phyloP scores from a whole-genome alignment of 1,284 basidiomycete genomes.

The Singerocomus inundabilis region DNA sequence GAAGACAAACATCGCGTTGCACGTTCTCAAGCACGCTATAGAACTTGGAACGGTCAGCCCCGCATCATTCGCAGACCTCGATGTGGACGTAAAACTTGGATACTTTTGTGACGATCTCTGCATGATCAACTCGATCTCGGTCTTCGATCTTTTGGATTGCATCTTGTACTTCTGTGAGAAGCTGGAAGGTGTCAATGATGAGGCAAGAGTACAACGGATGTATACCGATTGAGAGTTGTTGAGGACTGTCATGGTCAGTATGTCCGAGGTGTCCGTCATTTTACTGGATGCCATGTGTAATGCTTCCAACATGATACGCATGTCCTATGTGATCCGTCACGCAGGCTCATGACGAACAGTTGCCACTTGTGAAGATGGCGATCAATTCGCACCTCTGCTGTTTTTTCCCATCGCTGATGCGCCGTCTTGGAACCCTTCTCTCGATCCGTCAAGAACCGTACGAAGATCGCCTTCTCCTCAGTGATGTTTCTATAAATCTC shows the following conservation, averaged over 20 bases:
- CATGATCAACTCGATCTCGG: constrained; percentile 20
- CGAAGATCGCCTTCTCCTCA: constrained; percentile 50
- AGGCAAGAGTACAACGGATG: not conserved
- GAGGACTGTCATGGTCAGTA: constrained; percentile 15
- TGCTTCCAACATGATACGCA: constrained; percentile 26
- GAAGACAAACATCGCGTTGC: constrained; percentile 24
- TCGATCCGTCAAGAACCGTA: constrained; percentile 46
- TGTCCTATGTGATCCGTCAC: constrained; percentile 24
- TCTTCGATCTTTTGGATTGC: constrained; percentile 21
- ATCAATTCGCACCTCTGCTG: constrained; percentile 32
- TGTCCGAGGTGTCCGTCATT: constrained; percentile 22
- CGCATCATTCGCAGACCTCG: not conserved
- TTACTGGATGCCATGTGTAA: constrained; percentile 25
- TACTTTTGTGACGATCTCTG: constrained; percentile 28
- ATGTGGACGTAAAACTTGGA: constrained; percentile 1
- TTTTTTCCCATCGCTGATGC: constrained; percentile 26
- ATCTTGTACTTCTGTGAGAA: constrained; percentile 24
- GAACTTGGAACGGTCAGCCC: constrained; percentile 25
- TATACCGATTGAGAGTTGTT: constrained; percentile 23
- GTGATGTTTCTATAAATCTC: constrained; percentile 68
- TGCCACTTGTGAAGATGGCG: not conserved
- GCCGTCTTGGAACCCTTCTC: constrained; percentile 38
- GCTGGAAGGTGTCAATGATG: constrained; percentile 19
- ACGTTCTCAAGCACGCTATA: constrained; percentile 23
- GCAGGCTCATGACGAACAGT: not conserved